These are phyloP conservation scores for Myxozyma lipomycoides DNA, from an alignment of 805 yeast genomes.

Conservation along the genomic window DNA sequence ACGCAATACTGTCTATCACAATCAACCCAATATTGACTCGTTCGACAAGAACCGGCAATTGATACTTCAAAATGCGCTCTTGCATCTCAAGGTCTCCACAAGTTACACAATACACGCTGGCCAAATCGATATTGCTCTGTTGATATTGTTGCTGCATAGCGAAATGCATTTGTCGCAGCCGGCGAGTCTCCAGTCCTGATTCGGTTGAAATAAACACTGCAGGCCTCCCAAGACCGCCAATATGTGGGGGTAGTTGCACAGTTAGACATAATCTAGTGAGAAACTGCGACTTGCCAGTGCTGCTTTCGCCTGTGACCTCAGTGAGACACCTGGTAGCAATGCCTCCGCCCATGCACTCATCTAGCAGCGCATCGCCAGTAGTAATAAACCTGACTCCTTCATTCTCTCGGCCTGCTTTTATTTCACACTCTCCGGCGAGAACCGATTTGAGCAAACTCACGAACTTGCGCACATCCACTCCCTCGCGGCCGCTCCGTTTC, in stretches of 20 bases:
- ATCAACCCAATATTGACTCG: slow-evolving; percentile 49
- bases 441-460: neutral
- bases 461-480: slow-evolving; percentile 5
- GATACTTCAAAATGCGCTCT: slow-evolving; percentile 66
- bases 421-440: neutral
- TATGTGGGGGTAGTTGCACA: slow-evolving; percentile 48
- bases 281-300: slow-evolving; percentile 83
- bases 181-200: slow-evolving; percentile 59
- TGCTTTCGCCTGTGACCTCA: slow-evolving; percentile 71
- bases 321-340: slow-evolving; percentile 50
- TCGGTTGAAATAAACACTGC: slow-evolving; percentile 81
- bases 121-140: slow-evolving; percentile 24
- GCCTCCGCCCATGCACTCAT: slow-evolving; percentile 46
- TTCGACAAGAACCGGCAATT: slow-evolving; percentile 56
- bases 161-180: slow-evolving; percentile 49
- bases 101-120: slow-evolving; percentile 49
- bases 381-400: slow-evolving; percentile 38
- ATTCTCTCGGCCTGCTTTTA: neutral
- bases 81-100: slow-evolving; percentile 69
- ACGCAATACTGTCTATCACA: slow-evolving; percentile 70
- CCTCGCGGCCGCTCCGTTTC: slow-evolving; percentile 6
- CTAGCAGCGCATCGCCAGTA: slow-evolving; percentile 52
- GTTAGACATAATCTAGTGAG: slow-evolving; percentile 60
- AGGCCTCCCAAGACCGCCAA: slow-evolving; percentile 46
- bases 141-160: slow-evolving; percentile 26